These are phyloP conservation scores for Trametes gibbosa DNA, from an alignment of 768 basidiomycete species.

Conservation along the genomic window DNA sequence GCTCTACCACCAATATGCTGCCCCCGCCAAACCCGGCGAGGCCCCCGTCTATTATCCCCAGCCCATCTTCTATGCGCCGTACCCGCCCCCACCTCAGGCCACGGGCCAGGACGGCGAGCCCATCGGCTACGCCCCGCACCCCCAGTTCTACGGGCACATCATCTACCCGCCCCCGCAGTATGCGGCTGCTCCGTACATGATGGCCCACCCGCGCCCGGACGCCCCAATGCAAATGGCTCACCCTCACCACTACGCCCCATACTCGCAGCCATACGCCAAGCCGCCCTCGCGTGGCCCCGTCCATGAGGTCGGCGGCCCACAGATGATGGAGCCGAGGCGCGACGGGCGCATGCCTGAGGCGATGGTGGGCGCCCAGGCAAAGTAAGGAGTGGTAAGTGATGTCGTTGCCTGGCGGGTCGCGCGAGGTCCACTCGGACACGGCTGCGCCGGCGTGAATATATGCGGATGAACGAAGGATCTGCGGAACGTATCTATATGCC, in stretches of 20 bases:
- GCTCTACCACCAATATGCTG: slow-evolving; percentile 55
- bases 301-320: slow-evolving; percentile 17
- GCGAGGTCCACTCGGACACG: no score
- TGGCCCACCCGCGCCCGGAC: slow-evolving; percentile 32
- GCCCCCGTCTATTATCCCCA: slow-evolving; percentile 50
- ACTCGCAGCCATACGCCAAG: slow-evolving; percentile 39
- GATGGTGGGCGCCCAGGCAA: slow-evolving; percentile 3
- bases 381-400: background rate
- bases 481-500: no score
- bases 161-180: slow-evolving; percentile 38
- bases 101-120: slow-evolving; percentile 42
- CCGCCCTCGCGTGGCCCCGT: slow-evolving; percentile 34
- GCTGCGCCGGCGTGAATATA: no score
- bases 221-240: slow-evolving; percentile 11
- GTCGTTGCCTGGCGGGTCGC: background rate
- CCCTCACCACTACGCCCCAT: slow-evolving; percentile 36
- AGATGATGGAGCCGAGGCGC: slow-evolving; percentile 16
- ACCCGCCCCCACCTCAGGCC: slow-evolving; percentile 40
- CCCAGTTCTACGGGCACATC: slow-evolving; percentile 48
- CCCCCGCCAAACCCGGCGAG: slow-evolving; percentile 47
- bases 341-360: slow-evolving; percentile 10
- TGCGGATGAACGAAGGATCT: no score
- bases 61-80: slow-evolving; percentile 40
- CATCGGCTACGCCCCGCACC: slow-evolving; percentile 37
- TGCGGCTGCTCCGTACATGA: slow-evolving; percentile 44